phyloP scores from a whole-genome alignment of 495 filamentous ascomycete species.

The Trichoderma parareesei region DNA sequence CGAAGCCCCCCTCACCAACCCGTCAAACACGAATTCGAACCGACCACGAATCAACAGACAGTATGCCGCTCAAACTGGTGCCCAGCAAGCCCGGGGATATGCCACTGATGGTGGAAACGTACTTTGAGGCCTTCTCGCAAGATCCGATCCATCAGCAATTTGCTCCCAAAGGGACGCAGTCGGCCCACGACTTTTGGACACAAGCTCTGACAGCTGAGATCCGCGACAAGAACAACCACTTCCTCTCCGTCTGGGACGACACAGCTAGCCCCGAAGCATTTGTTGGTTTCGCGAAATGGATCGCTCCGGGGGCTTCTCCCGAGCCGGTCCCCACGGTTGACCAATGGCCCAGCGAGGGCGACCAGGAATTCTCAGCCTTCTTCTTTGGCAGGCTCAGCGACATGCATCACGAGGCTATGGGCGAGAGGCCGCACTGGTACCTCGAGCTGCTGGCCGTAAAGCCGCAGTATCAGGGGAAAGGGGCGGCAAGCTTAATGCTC shows the following conservation, averaged over 20 bases:
- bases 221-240: background rate
- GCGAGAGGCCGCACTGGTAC: constrained; percentile 28
- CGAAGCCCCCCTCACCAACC: background rate
- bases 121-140: constrained; percentile 4
- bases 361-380: constrained; percentile 20
- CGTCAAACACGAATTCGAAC: background rate
- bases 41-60: background rate
- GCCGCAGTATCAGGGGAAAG: constrained; percentile 40
- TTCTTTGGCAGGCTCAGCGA: constrained; percentile 23
- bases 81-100: background rate
- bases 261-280: background rate
- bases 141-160: background rate
- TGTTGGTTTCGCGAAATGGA: constrained; percentile 30
- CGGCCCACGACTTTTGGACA: background rate
- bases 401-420: constrained; percentile 27
- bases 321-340: constrained; percentile 7
- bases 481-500: constrained; percentile 40
- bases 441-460: constrained; percentile 42
- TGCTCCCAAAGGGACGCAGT: background rate
- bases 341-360: constrained; percentile 24
- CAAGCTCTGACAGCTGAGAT: background rate
- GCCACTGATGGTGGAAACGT: background rate
- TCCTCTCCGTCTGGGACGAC: background rate
- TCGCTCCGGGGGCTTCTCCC: constrained; percentile 15
- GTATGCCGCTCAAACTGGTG: background rate